Conservation (phyloP, 1,284 basidiomycete genomes). For the Puccinia brachypodii region DNA sequence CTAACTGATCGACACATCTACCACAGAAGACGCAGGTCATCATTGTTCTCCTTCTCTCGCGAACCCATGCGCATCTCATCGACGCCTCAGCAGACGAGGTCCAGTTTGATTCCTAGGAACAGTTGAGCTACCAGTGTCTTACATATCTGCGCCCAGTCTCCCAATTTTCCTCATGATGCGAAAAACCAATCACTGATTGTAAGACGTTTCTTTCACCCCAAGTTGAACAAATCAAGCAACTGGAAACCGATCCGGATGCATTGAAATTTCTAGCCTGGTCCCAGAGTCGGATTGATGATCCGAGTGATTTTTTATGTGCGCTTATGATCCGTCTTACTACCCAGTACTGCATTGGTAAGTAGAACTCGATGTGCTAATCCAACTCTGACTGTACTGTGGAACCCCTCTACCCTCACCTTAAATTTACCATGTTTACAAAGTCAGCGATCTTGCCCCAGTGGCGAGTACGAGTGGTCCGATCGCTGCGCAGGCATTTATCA, state of each 20-base stretch:
- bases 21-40: slow-evolving; percentile 29
- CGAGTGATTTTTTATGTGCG: slow-evolving; percentile 43
- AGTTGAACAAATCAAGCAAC: background rate
- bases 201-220: background rate
- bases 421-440: slow-evolving; percentile 8
- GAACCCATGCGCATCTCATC: slow-evolving; percentile 31
- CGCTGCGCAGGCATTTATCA: slow-evolving; percentile 44
- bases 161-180: background rate
- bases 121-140: slow-evolving; percentile 4
- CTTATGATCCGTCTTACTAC: too few relatives aligned
- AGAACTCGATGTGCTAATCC: background rate
- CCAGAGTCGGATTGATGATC: slow-evolving; percentile 28
- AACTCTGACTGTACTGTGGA: background rate
- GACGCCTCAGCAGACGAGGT: slow-evolving; percentile 19
- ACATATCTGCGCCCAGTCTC: background rate
- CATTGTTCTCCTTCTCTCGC: slow-evolving; percentile 25
- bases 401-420: background rate
- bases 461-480: slow-evolving; percentile 34
- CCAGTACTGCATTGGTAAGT: background rate
- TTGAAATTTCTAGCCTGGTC: slow-evolving; percentile 42
- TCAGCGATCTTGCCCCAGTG: slow-evolving; percentile 47
- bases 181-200: background rate
- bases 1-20: background rate
- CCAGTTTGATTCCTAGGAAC: slow-evolving; percentile 20
- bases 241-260: slow-evolving; percentile 29